Evolutionary conservation across 495 filamentous ascomycete species (phyloP).

Genomic region (Jackrogersella minutella): DNA sequence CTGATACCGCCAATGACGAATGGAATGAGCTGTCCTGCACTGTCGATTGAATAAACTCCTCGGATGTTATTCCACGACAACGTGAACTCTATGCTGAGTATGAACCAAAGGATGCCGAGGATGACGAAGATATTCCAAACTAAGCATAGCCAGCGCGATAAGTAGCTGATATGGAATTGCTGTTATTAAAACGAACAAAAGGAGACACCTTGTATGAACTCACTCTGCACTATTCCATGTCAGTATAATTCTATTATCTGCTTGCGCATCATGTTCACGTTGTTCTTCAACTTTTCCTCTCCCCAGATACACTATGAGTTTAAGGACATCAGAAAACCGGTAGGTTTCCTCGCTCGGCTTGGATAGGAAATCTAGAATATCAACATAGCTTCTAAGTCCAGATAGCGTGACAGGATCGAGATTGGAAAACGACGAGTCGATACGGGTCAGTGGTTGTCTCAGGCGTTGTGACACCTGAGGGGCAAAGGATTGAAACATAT

Average conservation of each 20-base stretch:
- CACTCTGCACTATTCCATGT: not conserved
- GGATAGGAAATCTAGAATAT: conserved; percentile 7
- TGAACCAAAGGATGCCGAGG: conserved; percentile 19
- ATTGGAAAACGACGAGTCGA: not conserved
- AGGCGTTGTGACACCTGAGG: not conserved
- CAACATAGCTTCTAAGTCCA: not conserved
- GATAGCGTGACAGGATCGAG: not conserved
- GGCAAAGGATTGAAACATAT: not conserved
- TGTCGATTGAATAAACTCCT: conserved; percentile 26
- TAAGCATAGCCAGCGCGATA: not conserved
- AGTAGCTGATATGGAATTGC: not conserved
- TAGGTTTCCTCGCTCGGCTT: conserved; percentile 8
- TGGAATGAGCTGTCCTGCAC: conserved; percentile 40
- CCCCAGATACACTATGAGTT: conserved; percentile 9
- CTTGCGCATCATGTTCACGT: not conserved
- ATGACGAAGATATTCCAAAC: conserved; percentile 12
- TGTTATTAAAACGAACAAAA: not conserved
- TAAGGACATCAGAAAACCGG: conserved; percentile 7
- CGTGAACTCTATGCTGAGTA: conserved; percentile 31
- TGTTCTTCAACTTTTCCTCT: conserved; percentile 1
- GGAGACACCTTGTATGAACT: not conserved
- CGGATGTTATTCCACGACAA: conserved; percentile 32
- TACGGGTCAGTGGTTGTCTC: not conserved
- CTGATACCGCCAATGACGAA: conserved; percentile 18
- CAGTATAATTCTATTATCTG: not conserved